A percentile compares a stretch with the other conserved stretches of the same genome.
These are phyloP conservation scores for Eimeria nieschulzi DNA, from an alignment of 169 alveolate species.

Conservation along the genomic window DNA sequence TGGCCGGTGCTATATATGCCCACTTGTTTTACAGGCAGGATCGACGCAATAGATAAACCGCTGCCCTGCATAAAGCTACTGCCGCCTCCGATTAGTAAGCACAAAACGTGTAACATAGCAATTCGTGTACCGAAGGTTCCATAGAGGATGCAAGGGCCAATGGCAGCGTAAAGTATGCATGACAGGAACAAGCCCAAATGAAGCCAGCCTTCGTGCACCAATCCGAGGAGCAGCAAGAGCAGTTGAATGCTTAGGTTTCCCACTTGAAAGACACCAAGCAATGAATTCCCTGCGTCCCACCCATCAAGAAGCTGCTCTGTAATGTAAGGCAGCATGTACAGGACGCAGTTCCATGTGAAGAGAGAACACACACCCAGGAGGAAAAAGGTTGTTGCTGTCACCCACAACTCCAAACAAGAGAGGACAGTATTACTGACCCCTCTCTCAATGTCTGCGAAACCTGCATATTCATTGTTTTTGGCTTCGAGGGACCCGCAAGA, in stretches of 20 bases:
- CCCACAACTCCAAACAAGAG: constrained; percentile 8
- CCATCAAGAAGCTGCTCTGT: constrained; percentile 24
- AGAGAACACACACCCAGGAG: constrained; percentile 29
- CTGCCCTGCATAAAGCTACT: constrained; percentile 60
- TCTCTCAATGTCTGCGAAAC: not conserved
- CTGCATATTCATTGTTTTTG: not conserved
- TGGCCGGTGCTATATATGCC: constrained; percentile 31
- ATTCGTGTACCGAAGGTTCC: not conserved
- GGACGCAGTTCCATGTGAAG: constrained; percentile 47
- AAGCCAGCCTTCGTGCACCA: not conserved
- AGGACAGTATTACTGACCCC: not conserved
- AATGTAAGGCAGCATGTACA: constrained; percentile 56
- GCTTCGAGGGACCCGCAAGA: not conserved
- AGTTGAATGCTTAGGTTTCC: constrained; percentile 17
- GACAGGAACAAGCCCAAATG: not conserved
- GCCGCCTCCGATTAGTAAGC: constrained; percentile 45
- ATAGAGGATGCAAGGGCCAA: constrained; percentile 13
- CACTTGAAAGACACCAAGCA: constrained; percentile 38
- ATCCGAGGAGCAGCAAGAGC: not conserved
- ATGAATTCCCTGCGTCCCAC: constrained; percentile 56
- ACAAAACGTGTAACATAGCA: constrained; percentile 23
- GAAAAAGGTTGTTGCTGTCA: constrained; percentile 6
- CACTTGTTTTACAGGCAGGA: constrained; percentile 41
- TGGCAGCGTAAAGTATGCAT: not conserved
- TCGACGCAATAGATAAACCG: constrained; percentile 37